Percentiles rank a stretch among this genome's conserved stretches.
phyloP scores from a whole-genome alignment of 108 stramenopile genomes.

The Nitzschia sp. region DNA sequence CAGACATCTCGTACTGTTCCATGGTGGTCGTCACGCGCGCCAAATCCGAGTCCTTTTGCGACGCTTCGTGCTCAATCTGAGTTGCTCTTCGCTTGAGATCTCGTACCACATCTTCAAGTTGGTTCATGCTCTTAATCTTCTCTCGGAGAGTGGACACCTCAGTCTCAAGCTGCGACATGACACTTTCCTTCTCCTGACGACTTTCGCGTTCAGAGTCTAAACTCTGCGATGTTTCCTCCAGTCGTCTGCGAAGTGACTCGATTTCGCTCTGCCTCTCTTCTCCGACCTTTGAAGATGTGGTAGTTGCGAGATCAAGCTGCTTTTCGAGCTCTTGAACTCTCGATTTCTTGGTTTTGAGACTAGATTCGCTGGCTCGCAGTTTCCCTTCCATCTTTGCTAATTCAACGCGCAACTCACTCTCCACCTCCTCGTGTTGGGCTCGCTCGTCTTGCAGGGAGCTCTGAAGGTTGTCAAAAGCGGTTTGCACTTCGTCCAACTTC shows the following conservation, averaged over 20 bases:
- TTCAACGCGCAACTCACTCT: slow-evolving; percentile 35
- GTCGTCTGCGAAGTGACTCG: slow-evolving; percentile 16
- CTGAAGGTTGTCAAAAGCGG: slow-evolving; percentile 6
- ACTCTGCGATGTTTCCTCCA: slow-evolving; percentile 21
- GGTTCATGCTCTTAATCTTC: slow-evolving; percentile 1
- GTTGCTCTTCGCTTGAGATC: slow-evolving; percentile 17
- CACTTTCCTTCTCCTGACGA: slow-evolving; percentile 20
- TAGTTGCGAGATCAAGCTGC: slow-evolving; percentile 16
- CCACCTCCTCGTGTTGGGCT: slow-evolving; percentile 23
- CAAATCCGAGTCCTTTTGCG: slow-evolving; percentile 2
- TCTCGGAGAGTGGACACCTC: slow-evolving; percentile 17
- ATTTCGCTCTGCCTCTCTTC: slow-evolving; percentile 30
- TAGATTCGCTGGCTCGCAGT: slow-evolving; percentile 39
- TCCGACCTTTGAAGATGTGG: slow-evolving; percentile 24
- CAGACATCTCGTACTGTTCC: slow-evolving; percentile 16
- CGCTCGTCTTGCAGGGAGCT: slow-evolving; percentile 25
- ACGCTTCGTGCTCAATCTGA: slow-evolving; percentile 14
- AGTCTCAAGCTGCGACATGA: slow-evolving; percentile 12
- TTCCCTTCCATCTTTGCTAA: slow-evolving; percentile 39
- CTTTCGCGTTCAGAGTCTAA: slow-evolving; percentile 15
- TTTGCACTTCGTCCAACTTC: slow-evolving; percentile 12
- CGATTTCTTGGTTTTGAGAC: slow-evolving; percentile 30
- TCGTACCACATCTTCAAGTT: slow-evolving; percentile 11
- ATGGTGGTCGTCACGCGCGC: neutral
- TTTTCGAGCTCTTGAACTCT: slow-evolving; percentile 29